Base-by-base conservation (phyloP, 805 yeast species). In the Ogataea thermomethanolica region DNA sequence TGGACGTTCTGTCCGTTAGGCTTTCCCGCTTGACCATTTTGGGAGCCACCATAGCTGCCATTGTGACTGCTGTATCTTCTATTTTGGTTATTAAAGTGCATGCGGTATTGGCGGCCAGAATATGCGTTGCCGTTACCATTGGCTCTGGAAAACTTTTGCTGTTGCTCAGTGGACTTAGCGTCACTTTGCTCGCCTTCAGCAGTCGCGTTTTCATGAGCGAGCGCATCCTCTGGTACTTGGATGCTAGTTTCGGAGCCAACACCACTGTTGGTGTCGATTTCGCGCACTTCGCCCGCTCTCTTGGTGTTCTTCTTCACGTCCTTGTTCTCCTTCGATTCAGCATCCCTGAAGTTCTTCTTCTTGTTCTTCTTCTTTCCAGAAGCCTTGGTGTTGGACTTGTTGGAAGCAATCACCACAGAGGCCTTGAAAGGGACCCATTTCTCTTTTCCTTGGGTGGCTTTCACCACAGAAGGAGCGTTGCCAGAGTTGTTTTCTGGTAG, bases 351-450 rank as follows among this genome's bases (percentile, higher is more conserved):
- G 30, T 46, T 53, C 47, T 53, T 55, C 37, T 38, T 50, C 37
- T 52, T 53, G 44, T 51, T 53, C 44, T 54, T 55, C 21, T 45
- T 38, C 8, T 50, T 31, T 7, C 45, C 47, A 21, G 42, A 39
- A 22, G 46, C 49, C 21, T 39, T 33, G 8, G 45, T 20, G 14
- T 35, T 21, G 3, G 39, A 25, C 35, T 50, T 53, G 32, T 45
- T 46, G 2, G 61, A 41, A 14, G 72, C 66, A 29, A 74, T 65
- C 21, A 71, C 72, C 34, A 74, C 75, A 13, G 63, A 56, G 29
- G 76, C 84, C 50, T 77, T 72, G 58, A 74, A 77, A n/a, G 87
- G 87, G 28, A 80, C 74, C 86, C 87, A 81, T 58, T 82, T 84
- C 53, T 77, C 83, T 53, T 75, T 78, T 41, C 79, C 79, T 11